These are phyloP conservation scores for Kodamaea sp. DNA, from an alignment of 1,139 yeast species.

Conservation along the genomic window DNA sequence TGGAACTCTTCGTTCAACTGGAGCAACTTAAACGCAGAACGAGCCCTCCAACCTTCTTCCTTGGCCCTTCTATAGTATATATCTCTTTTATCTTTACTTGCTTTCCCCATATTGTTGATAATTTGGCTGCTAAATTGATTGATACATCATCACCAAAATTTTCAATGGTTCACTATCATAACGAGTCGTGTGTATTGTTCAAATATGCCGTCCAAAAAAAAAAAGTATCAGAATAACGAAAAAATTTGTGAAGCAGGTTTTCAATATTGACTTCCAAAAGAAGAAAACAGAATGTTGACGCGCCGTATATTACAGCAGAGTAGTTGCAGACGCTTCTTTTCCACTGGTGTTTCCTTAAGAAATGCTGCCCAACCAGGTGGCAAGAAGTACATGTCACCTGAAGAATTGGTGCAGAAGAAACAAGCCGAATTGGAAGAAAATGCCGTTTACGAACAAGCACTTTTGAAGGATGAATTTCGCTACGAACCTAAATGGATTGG, in stretches of 20 bases:
- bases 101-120: slow-evolving; percentile 68
- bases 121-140: not conserved
- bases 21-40: slow-evolving; percentile 89
- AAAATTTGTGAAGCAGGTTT: not conserved
- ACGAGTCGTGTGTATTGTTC: slow-evolving; percentile 4
- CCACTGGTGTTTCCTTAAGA: slow-evolving; percentile 1
- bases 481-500: slow-evolving; percentile 43
- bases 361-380: not conserved
- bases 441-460: slow-evolving; percentile 25
- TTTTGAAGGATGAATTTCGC: slow-evolving; percentile 28
- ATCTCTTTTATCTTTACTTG: slow-evolving; percentile 93
- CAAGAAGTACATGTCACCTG: slow-evolving; percentile 27
- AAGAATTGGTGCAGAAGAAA: slow-evolving; percentile 27
- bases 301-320: slow-evolving; percentile 2
- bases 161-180: not conserved
- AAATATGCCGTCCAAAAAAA: not conserved
- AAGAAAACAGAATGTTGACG: slow-evolving; percentile 5
- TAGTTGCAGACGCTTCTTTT: not conserved
- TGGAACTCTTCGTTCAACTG: slow-evolving; percentile 89
- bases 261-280: not conserved
- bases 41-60: slow-evolving; percentile 96
- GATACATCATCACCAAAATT: not conserved
- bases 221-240: slow-evolving; percentile 1
- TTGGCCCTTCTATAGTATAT: slow-evolving; percentile 87
- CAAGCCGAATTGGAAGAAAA: slow-evolving; percentile 28